Conservation (phyloP, 305 asterid genomes). For the Solanum hybrid region DNA sequence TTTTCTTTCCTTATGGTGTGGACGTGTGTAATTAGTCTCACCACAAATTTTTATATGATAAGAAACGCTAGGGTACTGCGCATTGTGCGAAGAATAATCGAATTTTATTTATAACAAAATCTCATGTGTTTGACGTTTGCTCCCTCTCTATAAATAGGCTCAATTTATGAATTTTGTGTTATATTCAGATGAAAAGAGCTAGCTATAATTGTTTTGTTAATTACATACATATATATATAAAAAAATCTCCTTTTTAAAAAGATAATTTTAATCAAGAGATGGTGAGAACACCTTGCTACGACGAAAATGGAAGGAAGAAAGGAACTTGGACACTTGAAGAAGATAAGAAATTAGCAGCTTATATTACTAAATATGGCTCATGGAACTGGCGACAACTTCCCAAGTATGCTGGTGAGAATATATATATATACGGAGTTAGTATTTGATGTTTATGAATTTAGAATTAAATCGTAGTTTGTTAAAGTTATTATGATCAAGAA, state of each 20-base stretch:
- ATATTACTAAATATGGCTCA: conserved; percentile 19
- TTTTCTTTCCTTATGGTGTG: background rate
- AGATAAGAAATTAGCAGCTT: conserved; percentile 15
- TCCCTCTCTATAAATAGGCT: background rate
- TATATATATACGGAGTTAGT: background rate
- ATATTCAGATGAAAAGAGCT: background rate
- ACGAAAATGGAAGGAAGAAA: conserved; percentile 15
- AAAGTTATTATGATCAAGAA: background rate
- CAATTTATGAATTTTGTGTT: background rate
- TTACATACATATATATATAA: no score
- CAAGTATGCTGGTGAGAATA: conserved; percentile 12
- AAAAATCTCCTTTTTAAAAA: background rate
- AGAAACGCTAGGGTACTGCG: background rate
- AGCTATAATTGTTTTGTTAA: background rate
- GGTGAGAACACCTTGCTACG: conserved; percentile 17
- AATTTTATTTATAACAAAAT: background rate
- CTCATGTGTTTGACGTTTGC: background rate
- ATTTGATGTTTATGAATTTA: background rate
- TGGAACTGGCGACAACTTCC: conserved; percentile 29
- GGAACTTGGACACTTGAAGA: conserved; percentile 23
- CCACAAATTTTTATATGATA: background rate
- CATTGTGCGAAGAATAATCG: background rate
- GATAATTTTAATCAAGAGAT: background rate
- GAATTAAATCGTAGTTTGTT: background rate
- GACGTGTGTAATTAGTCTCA: background rate